These are phyloP conservation scores for Taphrina communis DNA, from an alignment of 1,139 yeast genomes.

Conservation along the genomic window DNA sequence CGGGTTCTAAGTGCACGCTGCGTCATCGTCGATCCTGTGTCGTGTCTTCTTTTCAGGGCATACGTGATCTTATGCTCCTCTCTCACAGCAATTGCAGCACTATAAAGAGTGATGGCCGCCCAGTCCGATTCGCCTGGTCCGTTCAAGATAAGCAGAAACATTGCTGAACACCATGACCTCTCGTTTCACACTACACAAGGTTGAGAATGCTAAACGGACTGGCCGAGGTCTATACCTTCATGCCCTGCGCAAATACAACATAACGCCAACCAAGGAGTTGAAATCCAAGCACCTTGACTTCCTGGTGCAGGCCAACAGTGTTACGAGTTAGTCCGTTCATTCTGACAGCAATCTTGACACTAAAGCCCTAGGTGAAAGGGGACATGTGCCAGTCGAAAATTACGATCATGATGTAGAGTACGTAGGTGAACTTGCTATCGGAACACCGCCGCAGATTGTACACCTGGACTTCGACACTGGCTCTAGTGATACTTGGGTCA, in stretches of 20 bases:
- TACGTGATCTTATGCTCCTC: too few species aligned
- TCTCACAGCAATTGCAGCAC: too few species aligned
- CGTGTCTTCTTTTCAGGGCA: too few species aligned
- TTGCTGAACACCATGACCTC: background rate
- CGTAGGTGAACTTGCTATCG: background rate
- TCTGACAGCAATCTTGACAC: too few species aligned
- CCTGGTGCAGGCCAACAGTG: constrained; percentile 1
- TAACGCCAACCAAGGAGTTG: constrained; percentile 6
- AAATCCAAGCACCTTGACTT: background rate
- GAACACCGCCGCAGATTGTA: constrained; percentile 16
- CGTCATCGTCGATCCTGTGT: too few species aligned
- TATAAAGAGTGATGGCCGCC: too few species aligned
- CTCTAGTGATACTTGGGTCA: constrained; percentile 13
- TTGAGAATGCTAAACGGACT: constrained; percentile 4
- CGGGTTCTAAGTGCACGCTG: too few species aligned
- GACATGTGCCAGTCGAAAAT: background rate
- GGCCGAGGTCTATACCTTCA: constrained; percentile 11
- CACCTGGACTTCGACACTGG: constrained; percentile 20
- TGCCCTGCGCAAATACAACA: constrained; percentile 12
- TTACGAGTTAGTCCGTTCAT: background rate
- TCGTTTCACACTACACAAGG: constrained; percentile 6
- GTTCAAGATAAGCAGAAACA: too few species aligned
- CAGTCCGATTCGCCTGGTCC: too few species aligned
- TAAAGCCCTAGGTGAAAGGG: background rate
- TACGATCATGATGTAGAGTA: constrained; percentile 5